phyloP scores from a whole-genome alignment of 2,329 filamentous ascomycete genomes.

The Penicillium thymicola region DNA sequence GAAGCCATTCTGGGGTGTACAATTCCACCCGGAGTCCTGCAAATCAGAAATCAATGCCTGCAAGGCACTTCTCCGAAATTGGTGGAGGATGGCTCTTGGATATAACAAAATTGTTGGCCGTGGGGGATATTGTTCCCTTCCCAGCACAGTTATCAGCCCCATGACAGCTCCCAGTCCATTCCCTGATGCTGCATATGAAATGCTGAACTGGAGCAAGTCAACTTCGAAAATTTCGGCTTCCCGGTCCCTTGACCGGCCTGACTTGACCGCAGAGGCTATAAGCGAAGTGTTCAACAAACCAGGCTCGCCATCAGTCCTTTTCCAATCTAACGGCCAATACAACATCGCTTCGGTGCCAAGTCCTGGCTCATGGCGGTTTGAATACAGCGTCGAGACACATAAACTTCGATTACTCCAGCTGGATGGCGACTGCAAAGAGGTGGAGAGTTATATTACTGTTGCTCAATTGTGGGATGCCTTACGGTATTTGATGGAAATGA shows the following conservation, averaged over 20 bases:
- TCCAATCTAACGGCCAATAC: constrained; percentile 45
- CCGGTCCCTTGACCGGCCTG: constrained; percentile 24
- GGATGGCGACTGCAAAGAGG: neutral
- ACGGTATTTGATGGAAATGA: constrained; percentile 41
- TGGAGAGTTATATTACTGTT: constrained; percentile 21
- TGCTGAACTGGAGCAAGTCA: constrained; percentile 33
- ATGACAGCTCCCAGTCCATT: constrained; percentile 17
- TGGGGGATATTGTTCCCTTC: constrained; percentile 19
- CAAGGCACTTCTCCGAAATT: constrained; percentile 65
- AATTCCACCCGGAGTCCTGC: constrained; percentile 90
- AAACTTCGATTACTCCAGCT: constrained; percentile 26
- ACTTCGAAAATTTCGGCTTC: constrained; percentile 27
- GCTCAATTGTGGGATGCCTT: constrained; percentile 36
- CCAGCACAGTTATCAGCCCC: constrained; percentile 20
- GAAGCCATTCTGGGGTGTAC: constrained; percentile 79
- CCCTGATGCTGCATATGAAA: constrained; percentile 48
- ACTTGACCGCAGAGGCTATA: constrained; percentile 31
- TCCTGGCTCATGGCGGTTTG: constrained; percentile 36
- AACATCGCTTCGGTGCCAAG: constrained; percentile 38
- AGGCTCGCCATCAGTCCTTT: constrained; percentile 33
- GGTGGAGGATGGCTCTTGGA: constrained; percentile 64
- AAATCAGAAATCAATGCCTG: constrained; percentile 63
- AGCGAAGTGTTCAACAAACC: constrained; percentile 36
- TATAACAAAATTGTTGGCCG: constrained; percentile 54
- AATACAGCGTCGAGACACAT: constrained; percentile 30